A percentile compares a stretch with the other conserved stretches of the same genome.
These are phyloP conservation scores for Boletellus sp. DNA, from an alignment of 768 basidiomycete species.

Conservation along the genomic window DNA sequence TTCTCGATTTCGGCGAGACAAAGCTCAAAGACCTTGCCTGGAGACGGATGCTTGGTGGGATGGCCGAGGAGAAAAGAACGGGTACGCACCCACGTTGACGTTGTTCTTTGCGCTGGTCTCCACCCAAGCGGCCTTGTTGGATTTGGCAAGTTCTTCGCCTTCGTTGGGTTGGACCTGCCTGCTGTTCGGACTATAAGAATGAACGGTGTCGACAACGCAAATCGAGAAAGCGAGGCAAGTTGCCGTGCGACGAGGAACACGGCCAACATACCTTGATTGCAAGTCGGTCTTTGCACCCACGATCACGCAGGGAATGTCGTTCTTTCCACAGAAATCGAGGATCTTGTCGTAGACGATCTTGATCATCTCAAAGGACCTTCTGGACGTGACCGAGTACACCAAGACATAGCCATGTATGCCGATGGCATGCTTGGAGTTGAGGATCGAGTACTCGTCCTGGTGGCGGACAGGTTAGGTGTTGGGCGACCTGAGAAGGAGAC, in stretches of 20 bases:
- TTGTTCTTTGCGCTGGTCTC: constrained; percentile 89
- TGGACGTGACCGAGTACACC: constrained; percentile 89
- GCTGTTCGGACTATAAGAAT: constrained; percentile 36
- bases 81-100: constrained; percentile 77
- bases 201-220: constrained; percentile 18
- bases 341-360: constrained; percentile 93
- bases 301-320: constrained; percentile 87
- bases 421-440: constrained; percentile 91
- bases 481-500: background rate
- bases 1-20: constrained; percentile 83
- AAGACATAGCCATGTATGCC: constrained; percentile 97
- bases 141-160: constrained; percentile 69
- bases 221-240: constrained; percentile 9
- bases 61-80: background rate
- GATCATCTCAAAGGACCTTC: constrained; percentile 93
- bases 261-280: constrained; percentile 56
- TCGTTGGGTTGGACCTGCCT: constrained; percentile 77
- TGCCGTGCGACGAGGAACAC: constrained; percentile 5
- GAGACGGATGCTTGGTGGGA: background rate
- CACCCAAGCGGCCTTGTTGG: constrained; percentile 72
- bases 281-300: constrained; percentile 93
- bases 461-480: constrained; percentile 3
- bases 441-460: constrained; percentile 90
- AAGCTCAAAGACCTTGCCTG: constrained; percentile 81
- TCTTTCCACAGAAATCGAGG: constrained; percentile 77